These are phyloP conservation scores for Lyophyllum decastes DNA, from an alignment of 768 basidiomycete genomes.

Conservation along the genomic window DNA sequence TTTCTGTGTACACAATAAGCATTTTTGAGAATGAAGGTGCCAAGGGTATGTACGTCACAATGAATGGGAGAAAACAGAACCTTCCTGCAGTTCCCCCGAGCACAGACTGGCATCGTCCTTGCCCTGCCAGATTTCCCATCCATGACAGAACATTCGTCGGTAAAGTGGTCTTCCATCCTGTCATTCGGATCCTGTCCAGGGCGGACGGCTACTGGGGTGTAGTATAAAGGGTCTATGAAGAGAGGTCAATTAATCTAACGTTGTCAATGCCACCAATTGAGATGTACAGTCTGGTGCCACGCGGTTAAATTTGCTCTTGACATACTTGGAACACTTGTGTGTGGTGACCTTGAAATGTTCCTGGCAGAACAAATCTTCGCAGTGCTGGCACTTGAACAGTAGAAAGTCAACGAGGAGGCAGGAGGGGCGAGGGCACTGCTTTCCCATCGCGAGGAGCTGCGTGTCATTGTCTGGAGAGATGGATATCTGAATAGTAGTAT, in stretches of 20 bases:
- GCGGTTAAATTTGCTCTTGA: constrained; percentile 69
- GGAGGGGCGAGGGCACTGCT: constrained; percentile 65
- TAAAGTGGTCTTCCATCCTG: constrained; percentile 78
- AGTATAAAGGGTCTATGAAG: constrained; percentile 71
- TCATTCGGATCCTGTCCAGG: constrained; percentile 79
- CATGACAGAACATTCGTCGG: constrained; percentile 64
- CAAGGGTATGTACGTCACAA: constrained; percentile 62
- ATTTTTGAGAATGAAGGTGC: constrained; percentile 1
- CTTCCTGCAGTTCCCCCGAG: constrained; percentile 66
- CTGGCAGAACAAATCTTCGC: constrained; percentile 67
- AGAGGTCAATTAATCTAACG: background rate
- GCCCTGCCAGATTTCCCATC: constrained; percentile 54
- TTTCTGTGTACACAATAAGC: constrained; percentile 39
- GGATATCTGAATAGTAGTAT: constrained; percentile 11
- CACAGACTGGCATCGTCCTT: constrained; percentile 58
- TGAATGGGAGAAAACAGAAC: constrained; percentile 71
- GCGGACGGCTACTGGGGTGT: constrained; percentile 71
- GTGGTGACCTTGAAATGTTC: constrained; percentile 75
- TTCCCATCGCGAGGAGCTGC: constrained; percentile 67
- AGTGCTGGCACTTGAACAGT: constrained; percentile 86
- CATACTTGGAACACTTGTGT: constrained; percentile 71
- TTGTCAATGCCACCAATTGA: background rate
- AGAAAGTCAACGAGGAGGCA: constrained; percentile 82
- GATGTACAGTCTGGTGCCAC: constrained; percentile 74
- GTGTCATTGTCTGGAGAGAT: constrained; percentile 40